Evolutionary conservation across 805 yeast genomes (phyloP).

Genomic region (Sungouiozyma intestinalis): DNA sequence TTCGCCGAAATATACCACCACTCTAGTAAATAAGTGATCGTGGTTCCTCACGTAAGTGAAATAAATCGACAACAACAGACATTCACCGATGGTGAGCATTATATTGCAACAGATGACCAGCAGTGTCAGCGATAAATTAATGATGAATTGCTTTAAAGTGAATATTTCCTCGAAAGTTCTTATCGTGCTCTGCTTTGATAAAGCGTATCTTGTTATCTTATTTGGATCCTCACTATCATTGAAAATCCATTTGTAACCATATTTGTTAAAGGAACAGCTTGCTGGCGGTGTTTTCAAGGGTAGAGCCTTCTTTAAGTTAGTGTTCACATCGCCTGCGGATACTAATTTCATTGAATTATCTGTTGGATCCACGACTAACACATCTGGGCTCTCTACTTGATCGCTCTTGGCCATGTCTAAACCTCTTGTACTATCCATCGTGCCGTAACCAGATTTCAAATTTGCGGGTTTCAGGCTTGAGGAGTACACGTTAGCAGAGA

Average conservation of each 20-base stretch:
- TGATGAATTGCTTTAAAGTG: neutral
- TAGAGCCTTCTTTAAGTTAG: neutral
- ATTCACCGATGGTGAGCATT: slow-evolving; percentile 24
- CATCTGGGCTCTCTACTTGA: neutral
- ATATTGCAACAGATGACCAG: slow-evolving; percentile 8
- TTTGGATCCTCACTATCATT: neutral
- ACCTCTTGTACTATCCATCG: neutral
- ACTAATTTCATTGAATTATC: slow-evolving; percentile 17
- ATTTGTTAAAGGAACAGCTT: slow-evolving; percentile 4
- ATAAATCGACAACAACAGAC: slow-evolving; percentile 30
- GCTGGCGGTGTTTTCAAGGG: neutral
- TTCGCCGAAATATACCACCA: slow-evolving; percentile 28
- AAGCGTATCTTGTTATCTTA: neutral
- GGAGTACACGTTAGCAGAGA: slow-evolving; percentile 25
- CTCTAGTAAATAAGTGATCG: slow-evolving; percentile 22
- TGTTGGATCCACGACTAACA: slow-evolving; percentile 13
- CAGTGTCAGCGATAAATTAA: neutral
- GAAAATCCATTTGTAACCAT: slow-evolving; percentile 10
- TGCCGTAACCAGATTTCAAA: neutral
- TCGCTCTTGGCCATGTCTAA: neutral
- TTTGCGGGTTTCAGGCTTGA: slow-evolving; percentile 4
- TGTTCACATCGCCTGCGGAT: slow-evolving; percentile 7
- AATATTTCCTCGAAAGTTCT: neutral
- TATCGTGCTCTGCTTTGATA: neutral
- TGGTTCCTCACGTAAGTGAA: slow-evolving; percentile 33